Percentiles rank a stretch among this genome's conserved stretches.
These are phyloP conservation scores for Penicillium sp. DNA, from an alignment of 2,329 filamentous ascomycete species.

Conservation along the genomic window DNA sequence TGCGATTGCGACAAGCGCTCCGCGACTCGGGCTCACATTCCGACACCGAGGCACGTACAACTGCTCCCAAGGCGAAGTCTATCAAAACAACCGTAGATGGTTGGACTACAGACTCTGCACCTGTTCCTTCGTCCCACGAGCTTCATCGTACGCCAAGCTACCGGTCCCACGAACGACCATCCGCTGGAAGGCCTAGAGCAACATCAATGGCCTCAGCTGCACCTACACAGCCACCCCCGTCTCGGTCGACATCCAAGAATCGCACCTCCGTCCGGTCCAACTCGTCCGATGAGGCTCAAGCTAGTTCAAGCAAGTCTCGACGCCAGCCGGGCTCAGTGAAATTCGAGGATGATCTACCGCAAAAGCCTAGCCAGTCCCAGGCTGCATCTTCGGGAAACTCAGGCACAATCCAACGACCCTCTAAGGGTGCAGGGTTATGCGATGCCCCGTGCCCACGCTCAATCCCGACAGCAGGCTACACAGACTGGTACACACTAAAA, in stretches of 20 bases:
- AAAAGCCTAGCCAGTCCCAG: slow-evolving; percentile 3
- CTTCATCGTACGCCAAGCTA: slow-evolving; percentile 3
- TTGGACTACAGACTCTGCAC: slow-evolving; percentile 5
- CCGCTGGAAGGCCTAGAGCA: slow-evolving; percentile 8
- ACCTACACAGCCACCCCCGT: slow-evolving; percentile 1
- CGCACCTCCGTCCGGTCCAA: slow-evolving; percentile 4
- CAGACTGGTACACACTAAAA: slow-evolving; percentile 79
- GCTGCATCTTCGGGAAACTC: slow-evolving; percentile 3
- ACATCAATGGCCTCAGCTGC: slow-evolving; percentile 8
- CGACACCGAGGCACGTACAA: slow-evolving; percentile 13
- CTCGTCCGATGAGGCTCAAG: slow-evolving; percentile 9
- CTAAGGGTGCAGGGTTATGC: slow-evolving; percentile 22
- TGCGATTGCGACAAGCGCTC: slow-evolving; percentile 30
- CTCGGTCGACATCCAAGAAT: slow-evolving; percentile 10
- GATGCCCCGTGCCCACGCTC: slow-evolving; percentile 70
- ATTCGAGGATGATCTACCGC: slow-evolving; percentile 8
- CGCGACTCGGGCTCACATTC: slow-evolving; percentile 20
- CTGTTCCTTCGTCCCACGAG: slow-evolving; percentile 11
- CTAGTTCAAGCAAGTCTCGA: slow-evolving; percentile 3
- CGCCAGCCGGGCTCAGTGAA: slow-evolving; percentile 12
- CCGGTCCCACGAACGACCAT: slow-evolving; percentile 5
- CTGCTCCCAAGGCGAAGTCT: slow-evolving; percentile 4
- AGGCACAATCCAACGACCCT: slow-evolving; percentile 14
- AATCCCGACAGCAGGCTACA: slow-evolving; percentile 58
- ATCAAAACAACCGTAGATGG: slow-evolving; percentile 1